Percentiles rank a stretch among this genome's conserved stretches.
Conservation (phyloP, 2,329 filamentous ascomycete genomes). For the Neofusicoccum laricinum region DNA sequence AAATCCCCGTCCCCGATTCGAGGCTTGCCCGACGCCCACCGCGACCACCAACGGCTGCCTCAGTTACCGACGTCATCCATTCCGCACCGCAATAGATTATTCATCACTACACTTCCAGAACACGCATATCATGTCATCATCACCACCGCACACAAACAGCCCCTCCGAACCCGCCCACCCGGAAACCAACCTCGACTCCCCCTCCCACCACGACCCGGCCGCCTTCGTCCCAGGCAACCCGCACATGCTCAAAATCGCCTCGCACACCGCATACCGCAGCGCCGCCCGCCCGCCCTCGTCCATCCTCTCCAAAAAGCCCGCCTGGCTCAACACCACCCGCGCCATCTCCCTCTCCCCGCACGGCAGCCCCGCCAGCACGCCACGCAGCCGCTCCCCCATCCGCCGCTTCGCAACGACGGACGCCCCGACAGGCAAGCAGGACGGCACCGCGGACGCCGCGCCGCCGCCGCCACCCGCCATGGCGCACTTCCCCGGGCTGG, state of each 20-base stretch:
- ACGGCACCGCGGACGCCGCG: conserved; percentile 17
- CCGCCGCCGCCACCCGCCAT: conserved; percentile 47
- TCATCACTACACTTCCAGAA: background rate
- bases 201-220: background rate
- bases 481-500: conserved; percentile 59
- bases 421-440: conserved; percentile 26
- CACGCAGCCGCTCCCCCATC: background rate
- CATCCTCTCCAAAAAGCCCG: conserved; percentile 8
- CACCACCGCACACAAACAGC: background rate
- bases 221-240: conserved; percentile 1
- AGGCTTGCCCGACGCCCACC: background rate
- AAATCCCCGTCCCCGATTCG: background rate
- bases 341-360: background rate
- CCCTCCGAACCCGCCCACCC: too few species aligned
- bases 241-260: conserved; percentile 26
- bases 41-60: background rate
- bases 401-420: background rate
- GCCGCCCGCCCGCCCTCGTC: conserved; percentile 16
- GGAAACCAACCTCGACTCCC: too few species aligned
- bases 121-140: background rate
- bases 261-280: conserved; percentile 22
- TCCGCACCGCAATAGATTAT: background rate
- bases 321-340: conserved; percentile 9
- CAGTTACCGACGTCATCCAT: conserved; percentile 7
- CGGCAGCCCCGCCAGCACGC: background rate